Base-by-base conservation (phyloP, 2,329 filamentous ascomycete genomes). In the Colletotrichum spaethianum region DNA sequence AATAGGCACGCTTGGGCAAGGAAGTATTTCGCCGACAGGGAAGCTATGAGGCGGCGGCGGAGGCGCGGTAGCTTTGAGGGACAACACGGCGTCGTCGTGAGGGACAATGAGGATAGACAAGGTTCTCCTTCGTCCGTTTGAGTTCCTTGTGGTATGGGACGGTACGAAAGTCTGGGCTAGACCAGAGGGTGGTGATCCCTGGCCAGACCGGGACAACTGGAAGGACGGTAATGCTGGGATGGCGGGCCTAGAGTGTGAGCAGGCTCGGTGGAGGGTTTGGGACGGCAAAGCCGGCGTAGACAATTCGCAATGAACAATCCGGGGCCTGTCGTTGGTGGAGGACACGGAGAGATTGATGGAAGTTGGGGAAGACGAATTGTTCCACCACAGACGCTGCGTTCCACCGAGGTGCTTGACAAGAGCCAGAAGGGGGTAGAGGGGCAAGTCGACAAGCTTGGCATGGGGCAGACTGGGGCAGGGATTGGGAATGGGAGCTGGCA, bases 341-440 rank as follows among this genome's bases (percentile, higher is more conserved):
- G 72, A 70, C 69, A 72, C 60, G 72, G 68, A 68, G 62, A 71
- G 70, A 68, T 56, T 71, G 72, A 68, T 67, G 70, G 66, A 70
- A 67, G 61, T 72, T 61, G 61, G 63, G 68, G 59, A 67, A 55
- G 73, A 62, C 31, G 64, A 74, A 72, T 74, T 74, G 72, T 74
- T 74, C 73, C 73, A 74, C 73, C 73, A 74, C 67, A 74, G 73
- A 73, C 50, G 57, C 72, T 40, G 71, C 61, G 71, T 67, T 74
- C 67, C 67, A 74, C 62, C 52, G 46, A 53, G 60, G 59, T 55
- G 48, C 53, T 71, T 56, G 73, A 68, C 71, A 65, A 67, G 61
- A 73, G 52, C 42, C 64, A 38, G 65, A 61, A 72, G 48, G 42
- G 60, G 69, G 46, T 42, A 59, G 50, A 63, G 63, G 68, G 63